Evolutionary conservation across 2,329 filamentous ascomycete species (phyloP).

Genomic region (Scopulariopsis brevicaulis): DNA sequence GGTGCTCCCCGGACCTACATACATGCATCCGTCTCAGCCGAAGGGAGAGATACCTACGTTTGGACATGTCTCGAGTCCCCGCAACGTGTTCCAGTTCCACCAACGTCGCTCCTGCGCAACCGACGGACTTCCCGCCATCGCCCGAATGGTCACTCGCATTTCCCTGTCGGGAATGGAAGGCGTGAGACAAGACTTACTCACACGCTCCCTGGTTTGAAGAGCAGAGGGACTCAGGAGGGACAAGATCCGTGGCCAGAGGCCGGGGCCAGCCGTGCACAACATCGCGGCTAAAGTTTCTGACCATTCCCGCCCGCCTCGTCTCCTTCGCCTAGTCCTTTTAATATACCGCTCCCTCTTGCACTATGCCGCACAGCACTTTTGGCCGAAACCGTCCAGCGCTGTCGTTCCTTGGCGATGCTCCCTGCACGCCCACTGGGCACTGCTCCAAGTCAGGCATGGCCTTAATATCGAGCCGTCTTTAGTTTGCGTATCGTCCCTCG

Average conservation of each 20-base stretch:
- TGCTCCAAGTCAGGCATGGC: background rate
- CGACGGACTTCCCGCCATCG: background rate
- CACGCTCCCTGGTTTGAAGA: background rate
- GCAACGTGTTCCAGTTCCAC: background rate
- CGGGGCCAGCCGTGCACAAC: background rate
- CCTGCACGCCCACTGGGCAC: background rate
- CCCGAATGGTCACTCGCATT: background rate
- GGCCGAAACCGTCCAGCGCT: background rate
- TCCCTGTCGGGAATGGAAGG: background rate
- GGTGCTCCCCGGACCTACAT: conserved; percentile 3
- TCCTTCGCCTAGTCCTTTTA: background rate
- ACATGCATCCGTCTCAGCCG: background rate
- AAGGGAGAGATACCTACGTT: background rate
- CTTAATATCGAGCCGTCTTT: conserved; percentile 6
- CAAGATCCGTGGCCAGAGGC: background rate
- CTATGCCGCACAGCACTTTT: background rate
- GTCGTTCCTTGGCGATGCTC: background rate
- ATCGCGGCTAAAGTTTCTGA: conserved; percentile 4
- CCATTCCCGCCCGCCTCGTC: background rate
- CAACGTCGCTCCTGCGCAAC: background rate
- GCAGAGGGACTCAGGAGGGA: background rate
- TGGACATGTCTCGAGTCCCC: background rate
- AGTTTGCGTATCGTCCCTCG: conserved; percentile 1
- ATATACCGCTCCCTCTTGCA: background rate
- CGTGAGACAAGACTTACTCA: background rate